Evolutionary conservation across 2,329 filamentous ascomycete species (phyloP).

Genomic region (Colletotrichum tanaceti): DNA sequence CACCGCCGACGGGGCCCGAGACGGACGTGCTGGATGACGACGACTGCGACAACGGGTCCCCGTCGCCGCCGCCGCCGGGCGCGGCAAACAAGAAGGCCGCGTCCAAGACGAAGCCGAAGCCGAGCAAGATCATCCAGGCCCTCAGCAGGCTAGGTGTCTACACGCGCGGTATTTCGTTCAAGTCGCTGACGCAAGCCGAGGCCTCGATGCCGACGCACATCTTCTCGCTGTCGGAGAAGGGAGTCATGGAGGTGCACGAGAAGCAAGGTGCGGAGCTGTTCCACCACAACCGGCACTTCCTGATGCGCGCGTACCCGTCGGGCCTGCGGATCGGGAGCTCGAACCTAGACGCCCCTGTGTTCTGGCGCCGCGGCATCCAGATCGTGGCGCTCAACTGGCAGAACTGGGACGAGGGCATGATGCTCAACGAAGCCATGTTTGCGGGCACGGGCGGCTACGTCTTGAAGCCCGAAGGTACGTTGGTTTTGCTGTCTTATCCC

Average conservation of each 20-base stretch:
- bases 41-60: constrained; percentile 49
- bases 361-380: constrained; percentile 91
- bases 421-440: constrained; percentile 96
- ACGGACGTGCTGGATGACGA: constrained; percentile 48
- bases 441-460: constrained; percentile 85
- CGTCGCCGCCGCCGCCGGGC: constrained; percentile 48
- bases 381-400: constrained; percentile 97
- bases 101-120: constrained; percentile 56
- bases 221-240: constrained; percentile 74
- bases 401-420: constrained; percentile 89
- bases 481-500: too few relatives aligned
- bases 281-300: constrained; percentile 80
- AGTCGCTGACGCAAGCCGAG: constrained; percentile 78
- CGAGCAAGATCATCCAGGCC: constrained; percentile 77
- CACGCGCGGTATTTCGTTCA: constrained; percentile 85
- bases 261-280: constrained; percentile 70
- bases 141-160: constrained; percentile 85
- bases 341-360: constrained; percentile 85
- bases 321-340: constrained; percentile 84
- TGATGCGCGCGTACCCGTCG: constrained; percentile 91
- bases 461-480: constrained; percentile 78
- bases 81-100: constrained; percentile 51
- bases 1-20: constrained; percentile 55
- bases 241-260: constrained; percentile 70
- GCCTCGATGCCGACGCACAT: constrained; percentile 74